Percentiles rank a stretch among this genome's conserved stretches.
Evolutionary conservation across 306 rosid species (phyloP).

Genomic region (Acacia acuminata): DNA sequence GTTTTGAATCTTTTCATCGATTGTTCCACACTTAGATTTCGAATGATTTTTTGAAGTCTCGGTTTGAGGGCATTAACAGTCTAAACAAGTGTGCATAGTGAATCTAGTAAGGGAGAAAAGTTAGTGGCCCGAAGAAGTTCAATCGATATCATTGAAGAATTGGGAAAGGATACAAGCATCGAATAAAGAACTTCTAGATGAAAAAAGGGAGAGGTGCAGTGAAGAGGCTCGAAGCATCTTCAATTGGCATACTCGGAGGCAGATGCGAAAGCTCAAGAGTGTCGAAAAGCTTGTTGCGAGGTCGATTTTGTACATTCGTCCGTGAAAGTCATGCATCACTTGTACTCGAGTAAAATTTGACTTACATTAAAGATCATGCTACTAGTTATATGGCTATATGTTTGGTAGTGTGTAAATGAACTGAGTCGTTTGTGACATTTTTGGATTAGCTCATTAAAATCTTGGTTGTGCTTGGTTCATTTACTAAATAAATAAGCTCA

Average conservation of each 20-base stretch:
- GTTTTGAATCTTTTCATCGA: no score
- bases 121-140: constrained; percentile 39
- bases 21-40: constrained; percentile 57
- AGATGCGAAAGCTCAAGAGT: constrained; percentile 71
- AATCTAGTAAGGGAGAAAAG: constrained; percentile 35
- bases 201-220: constrained; percentile 76
- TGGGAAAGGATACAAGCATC: constrained; percentile 57
- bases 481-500: no score
- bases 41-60: constrained; percentile 86
- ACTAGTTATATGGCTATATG: constrained; percentile 7
- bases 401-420: constrained; percentile 1
- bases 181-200: constrained; percentile 65
- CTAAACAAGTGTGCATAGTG: constrained; percentile 35
- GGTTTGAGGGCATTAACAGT: constrained; percentile 55
- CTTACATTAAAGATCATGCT: constrained; percentile 17
- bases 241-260: constrained; percentile 70
- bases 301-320: constrained; percentile 51
- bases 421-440: background rate
- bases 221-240: constrained; percentile 90
- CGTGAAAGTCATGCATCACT: constrained; percentile 19
- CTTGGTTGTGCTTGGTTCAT: background rate
- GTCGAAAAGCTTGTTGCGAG: constrained; percentile 79
- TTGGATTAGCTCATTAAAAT: background rate
- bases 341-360: constrained; percentile 6
- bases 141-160: constrained; percentile 52